A percentile compares a stretch with the other conserved stretches of the same genome.
Conservation (phyloP, 1,284 basidiomycete genomes). For the Boletus semigastroideus region DNA sequence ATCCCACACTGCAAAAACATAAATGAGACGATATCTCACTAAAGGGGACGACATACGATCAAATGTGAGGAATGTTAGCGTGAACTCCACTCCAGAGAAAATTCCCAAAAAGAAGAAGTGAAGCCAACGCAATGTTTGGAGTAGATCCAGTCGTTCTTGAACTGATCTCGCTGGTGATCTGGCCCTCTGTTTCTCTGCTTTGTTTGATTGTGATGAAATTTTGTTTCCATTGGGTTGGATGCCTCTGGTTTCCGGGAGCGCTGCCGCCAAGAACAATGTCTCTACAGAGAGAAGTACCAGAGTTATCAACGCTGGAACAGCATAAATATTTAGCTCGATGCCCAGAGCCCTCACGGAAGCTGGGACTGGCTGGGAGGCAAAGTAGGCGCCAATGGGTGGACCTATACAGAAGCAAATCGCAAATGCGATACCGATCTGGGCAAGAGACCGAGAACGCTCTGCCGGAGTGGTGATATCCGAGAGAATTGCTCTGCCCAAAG, state of each 20-base stretch:
- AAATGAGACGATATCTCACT: background rate
- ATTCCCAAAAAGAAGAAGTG: constrained; percentile 84
- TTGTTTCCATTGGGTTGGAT: constrained; percentile 33
- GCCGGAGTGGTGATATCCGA: constrained; percentile 81
- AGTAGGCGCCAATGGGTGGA: constrained; percentile 81
- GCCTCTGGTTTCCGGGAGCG: constrained; percentile 77
- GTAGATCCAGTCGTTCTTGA: constrained; percentile 49
- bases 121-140: constrained; percentile 57
- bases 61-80: constrained; percentile 87
- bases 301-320: constrained; percentile 77
- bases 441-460: constrained; percentile 80
- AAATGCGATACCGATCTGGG: constrained; percentile 91
- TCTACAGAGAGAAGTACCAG: constrained; percentile 69
- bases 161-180: constrained; percentile 36
- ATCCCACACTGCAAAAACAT: constrained; percentile 61
- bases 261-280: constrained; percentile 69
- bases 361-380: constrained; percentile 69
- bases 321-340: constrained; percentile 79
- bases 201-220: constrained; percentile 21
- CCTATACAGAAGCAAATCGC: constrained; percentile 89
- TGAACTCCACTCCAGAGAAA: constrained; percentile 93
- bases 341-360: constrained; percentile 57
- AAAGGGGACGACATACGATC: constrained; percentile 55
- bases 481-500: constrained; percentile 69
- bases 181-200: constrained; percentile 21